Evolutionary conservation across 23 red algal genomes (phyloP).

Genomic region (Pyropia yezoensis): DNA sequence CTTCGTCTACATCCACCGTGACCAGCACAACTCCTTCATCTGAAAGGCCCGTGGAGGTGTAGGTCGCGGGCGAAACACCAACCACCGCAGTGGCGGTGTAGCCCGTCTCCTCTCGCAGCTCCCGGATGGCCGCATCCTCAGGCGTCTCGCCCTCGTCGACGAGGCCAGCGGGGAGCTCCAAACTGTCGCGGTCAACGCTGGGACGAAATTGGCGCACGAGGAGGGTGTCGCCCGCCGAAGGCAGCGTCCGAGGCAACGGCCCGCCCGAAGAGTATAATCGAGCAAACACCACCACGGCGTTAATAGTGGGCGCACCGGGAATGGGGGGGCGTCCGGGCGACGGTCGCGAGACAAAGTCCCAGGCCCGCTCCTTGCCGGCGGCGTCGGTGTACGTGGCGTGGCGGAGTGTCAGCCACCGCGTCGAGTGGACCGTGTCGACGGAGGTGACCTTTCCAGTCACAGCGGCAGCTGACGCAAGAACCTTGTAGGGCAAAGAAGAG

Average conservation of each 20-base stretch:
- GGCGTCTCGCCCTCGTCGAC: conserved; percentile 43
- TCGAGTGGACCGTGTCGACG: too few species aligned
- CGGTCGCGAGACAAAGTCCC: too few species aligned
- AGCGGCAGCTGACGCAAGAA: too few species aligned
- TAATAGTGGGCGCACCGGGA: too few species aligned
- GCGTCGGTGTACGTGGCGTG: too few species aligned
- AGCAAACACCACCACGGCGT: too few species aligned
- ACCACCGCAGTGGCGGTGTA: background rate
- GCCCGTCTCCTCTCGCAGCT: conserved; percentile 68
- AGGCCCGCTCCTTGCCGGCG: too few species aligned
- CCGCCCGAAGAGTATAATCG: too few species aligned
- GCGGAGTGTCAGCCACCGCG: too few species aligned
- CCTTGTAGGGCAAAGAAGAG: too few species aligned
- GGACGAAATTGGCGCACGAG: conserved; percentile 68
- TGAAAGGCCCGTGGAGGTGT: background rate
- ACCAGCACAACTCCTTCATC: background rate
- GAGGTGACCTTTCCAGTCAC: background rate
- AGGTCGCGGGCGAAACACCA: background rate
- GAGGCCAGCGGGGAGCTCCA: conserved; percentile 67
- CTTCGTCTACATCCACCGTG: background rate
- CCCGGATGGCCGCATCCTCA: conserved; percentile 42
- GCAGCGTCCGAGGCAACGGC: too few species aligned
- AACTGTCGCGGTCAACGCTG: conserved; percentile 17
- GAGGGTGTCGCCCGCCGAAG: conserved; percentile 4
- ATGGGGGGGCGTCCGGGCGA: too few species aligned